Evolutionary conservation across 495 filamentous ascomycete genomes (phyloP).

Genomic region (Neurospora sp.): DNA sequence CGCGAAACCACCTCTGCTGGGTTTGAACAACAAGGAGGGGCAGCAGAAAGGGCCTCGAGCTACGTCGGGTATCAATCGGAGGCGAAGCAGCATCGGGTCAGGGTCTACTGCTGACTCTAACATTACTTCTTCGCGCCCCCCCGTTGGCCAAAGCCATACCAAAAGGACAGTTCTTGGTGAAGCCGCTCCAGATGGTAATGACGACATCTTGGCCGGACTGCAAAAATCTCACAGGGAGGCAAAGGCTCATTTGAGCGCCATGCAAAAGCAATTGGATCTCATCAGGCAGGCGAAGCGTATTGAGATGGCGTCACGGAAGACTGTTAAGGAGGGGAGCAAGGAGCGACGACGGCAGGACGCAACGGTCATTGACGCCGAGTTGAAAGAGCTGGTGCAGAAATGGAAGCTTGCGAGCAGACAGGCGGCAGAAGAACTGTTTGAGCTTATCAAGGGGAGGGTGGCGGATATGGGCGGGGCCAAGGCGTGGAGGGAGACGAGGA

Average conservation of each 20-base stretch:
- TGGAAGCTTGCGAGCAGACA: constrained; percentile 16
- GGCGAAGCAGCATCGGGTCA: not conserved
- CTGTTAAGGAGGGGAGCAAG: not conserved
- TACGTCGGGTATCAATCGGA: not conserved
- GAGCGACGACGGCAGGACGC: not conserved
- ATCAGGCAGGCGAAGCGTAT: constrained; percentile 15
- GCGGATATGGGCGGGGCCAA: constrained; percentile 17
- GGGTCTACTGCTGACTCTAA: not conserved
- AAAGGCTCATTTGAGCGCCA: not conserved
- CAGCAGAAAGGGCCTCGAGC: not conserved
- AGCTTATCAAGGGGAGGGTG: constrained; percentile 15
- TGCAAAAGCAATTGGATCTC: constrained; percentile 7
- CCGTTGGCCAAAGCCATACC: not conserved
- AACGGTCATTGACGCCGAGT: constrained; percentile 8
- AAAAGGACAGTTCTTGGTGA: not conserved
- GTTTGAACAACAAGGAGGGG: not conserved
- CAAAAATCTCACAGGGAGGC: constrained; percentile 2
- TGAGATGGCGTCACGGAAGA: constrained; percentile 1
- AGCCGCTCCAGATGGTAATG: not conserved
- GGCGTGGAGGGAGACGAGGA: constrained; percentile 16
- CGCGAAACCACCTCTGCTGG: not conserved
- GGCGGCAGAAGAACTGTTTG: constrained; percentile 24
- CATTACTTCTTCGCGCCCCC: not conserved
- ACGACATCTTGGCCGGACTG: not conserved
- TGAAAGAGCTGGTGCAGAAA: constrained; percentile 10